Evolutionary conservation across 2,329 filamentous ascomycete species (phyloP), one percentile per base, ranked within the genome.

Genomic region (Falciphora oryzae): DNA sequence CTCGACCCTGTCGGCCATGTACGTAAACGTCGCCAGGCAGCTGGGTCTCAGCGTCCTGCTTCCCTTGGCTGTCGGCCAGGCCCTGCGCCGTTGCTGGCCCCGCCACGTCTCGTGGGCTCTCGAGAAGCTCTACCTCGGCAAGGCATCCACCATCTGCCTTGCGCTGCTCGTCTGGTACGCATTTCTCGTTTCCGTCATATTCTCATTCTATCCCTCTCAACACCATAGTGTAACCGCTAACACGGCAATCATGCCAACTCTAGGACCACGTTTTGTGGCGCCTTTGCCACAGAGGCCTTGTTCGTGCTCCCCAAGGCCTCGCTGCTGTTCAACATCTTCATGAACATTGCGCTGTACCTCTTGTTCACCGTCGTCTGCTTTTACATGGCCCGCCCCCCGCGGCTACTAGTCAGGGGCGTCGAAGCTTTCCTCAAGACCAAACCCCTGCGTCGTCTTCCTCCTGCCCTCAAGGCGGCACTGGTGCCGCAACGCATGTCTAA

Each of bases 201-300:
- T 7, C 28, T 35, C 14, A 57, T 57, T 57, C 13, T 11, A 5
- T 16, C 38, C 18, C 38, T 22, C 16, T n/a, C 16, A 3, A 7
- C 8, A n/a, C 44, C 2, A 11, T 11, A 22, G 44, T 10, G 22
- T 53, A 82, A 31, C 1, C 4, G 22, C 44, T 53, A 1, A 53
- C 44, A n/a, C 44, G 44, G 3, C 7, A 27, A 8, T 10, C 22
- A 22, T 53, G 44, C 18, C 44, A n/a, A n/a, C 13, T 5, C 0
- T 58, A 90, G 88, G 89, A 85, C 86, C 13, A 89, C 87, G 0
- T 89, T 87, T 70, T 88, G 87, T n/a, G 80, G 82, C 31, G 83
- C 83, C 4, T 91, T 91, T 70, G 80, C 84, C 32, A 89, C 86
- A 0, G 81, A 82, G 0, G 88, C 88, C 0, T 82, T 91, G 38